Percentiles rank a stretch among this genome's conserved stretches.
These are phyloP conservation scores for Cladosporium velox DNA, from an alignment of 2,329 filamentous ascomycete genomes.

Conservation along the genomic window DNA sequence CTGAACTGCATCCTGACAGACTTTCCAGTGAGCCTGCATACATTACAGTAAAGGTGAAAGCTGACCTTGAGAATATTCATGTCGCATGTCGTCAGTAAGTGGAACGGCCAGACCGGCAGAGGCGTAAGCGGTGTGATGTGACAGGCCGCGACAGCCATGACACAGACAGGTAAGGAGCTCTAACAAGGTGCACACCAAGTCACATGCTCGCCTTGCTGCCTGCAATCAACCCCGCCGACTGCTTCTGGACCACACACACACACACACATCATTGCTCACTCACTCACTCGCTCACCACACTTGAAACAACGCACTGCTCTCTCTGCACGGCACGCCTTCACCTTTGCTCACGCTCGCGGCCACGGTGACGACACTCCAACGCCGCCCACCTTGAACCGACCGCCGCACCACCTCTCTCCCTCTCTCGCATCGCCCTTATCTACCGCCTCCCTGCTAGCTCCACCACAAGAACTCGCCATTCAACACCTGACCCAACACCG, in stretches of 20 bases:
- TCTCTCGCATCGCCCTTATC: background rate
- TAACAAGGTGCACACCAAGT: background rate
- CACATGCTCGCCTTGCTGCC: slow-evolving; percentile 12
- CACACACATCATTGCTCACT: background rate
- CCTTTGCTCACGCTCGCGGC: background rate
- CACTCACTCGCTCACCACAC: background rate
- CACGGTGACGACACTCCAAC: background rate
- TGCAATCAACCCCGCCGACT: background rate
- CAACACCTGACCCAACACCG: background rate
- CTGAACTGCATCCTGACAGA: background rate
- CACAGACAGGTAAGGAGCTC: background rate
- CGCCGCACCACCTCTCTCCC: background rate
- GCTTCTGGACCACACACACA: too few species aligned
- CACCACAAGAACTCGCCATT: background rate
- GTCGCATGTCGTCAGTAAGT: background rate
- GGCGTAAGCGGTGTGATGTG: background rate
- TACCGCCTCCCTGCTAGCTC: background rate
- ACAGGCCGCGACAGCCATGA: background rate
- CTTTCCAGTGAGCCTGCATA: background rate
- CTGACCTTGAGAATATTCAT: background rate
- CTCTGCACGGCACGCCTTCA: background rate
- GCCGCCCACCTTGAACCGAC: background rate
- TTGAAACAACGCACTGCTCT: too few species aligned
- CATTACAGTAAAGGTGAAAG: background rate
- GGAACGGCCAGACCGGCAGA: background rate